phyloP scores from a whole-genome alignment of 306 rosid genomes.

The Herpetospermum pedunculosum region DNA sequence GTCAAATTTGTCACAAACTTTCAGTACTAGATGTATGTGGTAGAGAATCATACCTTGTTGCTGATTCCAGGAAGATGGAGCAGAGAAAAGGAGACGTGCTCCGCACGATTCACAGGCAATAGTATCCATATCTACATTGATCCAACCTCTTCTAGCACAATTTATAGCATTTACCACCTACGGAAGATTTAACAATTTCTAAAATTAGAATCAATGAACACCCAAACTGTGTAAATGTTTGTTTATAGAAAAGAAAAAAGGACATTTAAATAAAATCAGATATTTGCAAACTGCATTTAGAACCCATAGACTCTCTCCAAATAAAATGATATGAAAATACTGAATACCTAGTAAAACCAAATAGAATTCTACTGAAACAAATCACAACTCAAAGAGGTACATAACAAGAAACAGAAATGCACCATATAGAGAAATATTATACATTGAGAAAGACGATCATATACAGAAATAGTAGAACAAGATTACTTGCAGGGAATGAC shows the following conservation, averaged over 20 bases:
- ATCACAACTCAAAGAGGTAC: not conserved
- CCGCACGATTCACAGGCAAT: conserved; percentile 83
- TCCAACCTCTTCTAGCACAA: conserved; percentile 97
- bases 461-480: not conserved
- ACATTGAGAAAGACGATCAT: not conserved
- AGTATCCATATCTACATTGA: conserved; percentile 65
- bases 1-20: not conserved
- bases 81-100: conserved; percentile 60
- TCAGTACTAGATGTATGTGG: not conserved
- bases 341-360: not conserved
- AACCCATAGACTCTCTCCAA: not conserved
- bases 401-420: not conserved
- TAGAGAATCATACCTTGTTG: conserved; percentile 50
- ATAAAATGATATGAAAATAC: not conserved
- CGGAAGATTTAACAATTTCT: conserved; percentile 11
- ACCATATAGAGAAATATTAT: not conserved
- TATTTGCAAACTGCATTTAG: not conserved
- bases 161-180: conserved; percentile 81
- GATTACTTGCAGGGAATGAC: not conserved
- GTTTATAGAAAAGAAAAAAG: not conserved
- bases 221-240: not conserved
- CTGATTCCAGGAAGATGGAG: conserved; percentile 84
- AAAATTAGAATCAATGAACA: not conserved
- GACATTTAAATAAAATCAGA: not conserved
- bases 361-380: not conserved